A percentile compares a stretch with the other conserved stretches of the same genome.
Evolutionary conservation across 1,139 yeast species (phyloP).

Genomic region (Geotrichum phurueaensis): DNA sequence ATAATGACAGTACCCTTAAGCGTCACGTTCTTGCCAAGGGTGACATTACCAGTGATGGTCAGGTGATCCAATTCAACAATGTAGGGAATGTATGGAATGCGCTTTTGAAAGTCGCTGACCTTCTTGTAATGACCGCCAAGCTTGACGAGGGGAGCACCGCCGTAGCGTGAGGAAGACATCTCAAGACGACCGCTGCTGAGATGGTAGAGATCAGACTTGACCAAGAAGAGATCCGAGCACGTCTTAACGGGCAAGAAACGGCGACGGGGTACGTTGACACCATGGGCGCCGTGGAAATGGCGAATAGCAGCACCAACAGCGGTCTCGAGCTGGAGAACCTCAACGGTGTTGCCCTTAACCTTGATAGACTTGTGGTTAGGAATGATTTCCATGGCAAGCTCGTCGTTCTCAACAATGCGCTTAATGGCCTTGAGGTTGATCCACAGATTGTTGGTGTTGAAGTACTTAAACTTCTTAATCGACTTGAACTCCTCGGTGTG

Average conservation of each 20-base stretch:
- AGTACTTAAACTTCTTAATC: constrained; percentile 94
- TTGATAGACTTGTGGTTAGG: constrained; percentile 86
- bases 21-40: constrained; percentile 81
- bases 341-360: constrained; percentile 68
- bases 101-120: constrained; percentile 81
- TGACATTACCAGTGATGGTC: constrained; percentile 95
- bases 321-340: constrained; percentile 92
- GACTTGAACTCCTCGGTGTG: constrained; percentile 98
- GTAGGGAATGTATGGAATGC: constrained; percentile 94
- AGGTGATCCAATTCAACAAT: constrained; percentile 93
- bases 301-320: constrained; percentile 99
- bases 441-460: constrained; percentile 98
- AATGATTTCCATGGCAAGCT: constrained; percentile 85
- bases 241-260: constrained; percentile 98
- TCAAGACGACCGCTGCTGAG: constrained; percentile 88
- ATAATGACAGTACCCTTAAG: constrained; percentile 96
- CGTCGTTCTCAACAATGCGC: constrained; percentile 79
- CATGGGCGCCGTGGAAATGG: constrained; percentile 91
- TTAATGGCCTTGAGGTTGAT: constrained; percentile 90
- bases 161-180: constrained; percentile 75
- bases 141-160: constrained; percentile 90
- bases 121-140: constrained; percentile 95
- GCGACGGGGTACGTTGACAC: constrained; percentile 96
- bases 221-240: constrained; percentile 86
- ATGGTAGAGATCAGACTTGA: constrained; percentile 90